Percentiles rank a stretch among this genome's conserved stretches.
Conservation (phyloP, 441 rosid species). For the Iberis amara region DNA sequence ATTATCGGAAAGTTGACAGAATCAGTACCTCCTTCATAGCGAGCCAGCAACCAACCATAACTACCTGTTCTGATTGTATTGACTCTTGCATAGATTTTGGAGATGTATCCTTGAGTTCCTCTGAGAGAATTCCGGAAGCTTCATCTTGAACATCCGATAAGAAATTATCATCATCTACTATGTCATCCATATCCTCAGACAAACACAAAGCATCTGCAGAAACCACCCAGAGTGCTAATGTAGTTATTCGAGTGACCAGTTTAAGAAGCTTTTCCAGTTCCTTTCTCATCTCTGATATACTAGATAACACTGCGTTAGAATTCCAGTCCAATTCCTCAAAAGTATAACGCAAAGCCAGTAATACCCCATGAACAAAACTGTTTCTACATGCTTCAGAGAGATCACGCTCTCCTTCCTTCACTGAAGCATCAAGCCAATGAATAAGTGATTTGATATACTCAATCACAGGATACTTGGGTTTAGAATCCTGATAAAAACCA, state of each 20-base stretch:
- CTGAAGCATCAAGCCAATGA: constrained; percentile 70
- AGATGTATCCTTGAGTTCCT: constrained; percentile 38
- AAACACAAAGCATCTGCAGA: constrained; percentile 91
- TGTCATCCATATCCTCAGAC: constrained; percentile 81
- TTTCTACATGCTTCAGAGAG: constrained; percentile 76
- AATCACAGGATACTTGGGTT: constrained; percentile 47
- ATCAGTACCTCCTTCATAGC: constrained; percentile 94
- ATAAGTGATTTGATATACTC: constrained; percentile 71
- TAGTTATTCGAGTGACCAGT: constrained; percentile 72
- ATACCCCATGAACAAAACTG: constrained; percentile 92
- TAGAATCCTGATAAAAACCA: constrained; percentile 31
- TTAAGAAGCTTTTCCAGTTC: constrained; percentile 71
- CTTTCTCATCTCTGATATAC: constrained; percentile 62
- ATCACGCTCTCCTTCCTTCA: constrained; percentile 75
- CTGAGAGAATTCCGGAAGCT: constrained; percentile 33
- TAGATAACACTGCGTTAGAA: constrained; percentile 54
- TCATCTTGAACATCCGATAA: constrained; percentile 41
- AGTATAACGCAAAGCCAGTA: constrained; percentile 81
- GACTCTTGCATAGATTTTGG: constrained; percentile 38
- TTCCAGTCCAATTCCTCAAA: constrained; percentile 96
- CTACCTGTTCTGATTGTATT: constrained; percentile 63
- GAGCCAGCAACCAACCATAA: constrained; percentile 98
- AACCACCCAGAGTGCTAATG: constrained; percentile 92
- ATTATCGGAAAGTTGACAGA: constrained; percentile 20
- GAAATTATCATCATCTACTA: constrained; percentile 57